phyloP scores from a whole-genome alignment of 139 green algal genomes.

The Haematococcus lacustris region DNA sequence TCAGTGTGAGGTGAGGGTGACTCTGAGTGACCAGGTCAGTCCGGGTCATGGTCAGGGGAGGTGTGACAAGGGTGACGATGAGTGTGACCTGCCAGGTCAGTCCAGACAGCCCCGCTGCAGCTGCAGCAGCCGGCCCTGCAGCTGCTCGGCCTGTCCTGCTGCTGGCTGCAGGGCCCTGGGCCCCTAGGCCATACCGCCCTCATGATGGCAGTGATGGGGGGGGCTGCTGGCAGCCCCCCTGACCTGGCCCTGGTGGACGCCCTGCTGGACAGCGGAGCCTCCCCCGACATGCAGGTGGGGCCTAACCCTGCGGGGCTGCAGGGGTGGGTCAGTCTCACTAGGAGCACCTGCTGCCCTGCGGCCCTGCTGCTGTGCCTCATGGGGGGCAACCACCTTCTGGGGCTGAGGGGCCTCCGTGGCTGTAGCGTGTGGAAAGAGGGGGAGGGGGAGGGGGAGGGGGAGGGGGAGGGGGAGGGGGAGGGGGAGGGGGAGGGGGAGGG shows the following conservation, averaged over 20 bases:
- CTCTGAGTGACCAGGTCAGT: neutral
- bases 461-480: too few relatives aligned
- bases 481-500: too few relatives aligned
- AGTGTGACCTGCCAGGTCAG: neutral
- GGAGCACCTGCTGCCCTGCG: neutral
- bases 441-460: too few relatives aligned
- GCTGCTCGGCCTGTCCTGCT: too few relatives aligned
- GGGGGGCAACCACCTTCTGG: neutral
- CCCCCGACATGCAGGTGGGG: neutral
- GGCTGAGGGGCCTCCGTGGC: too few relatives aligned
- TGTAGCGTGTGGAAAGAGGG: neutral
- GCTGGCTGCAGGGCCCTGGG: too few relatives aligned
- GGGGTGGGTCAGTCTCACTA: neutral
- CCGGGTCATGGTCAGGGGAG: neutral
- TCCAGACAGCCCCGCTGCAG: neutral
- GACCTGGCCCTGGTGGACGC: neutral
- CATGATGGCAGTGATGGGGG: too few relatives aligned
- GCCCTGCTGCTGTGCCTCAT: neutral
- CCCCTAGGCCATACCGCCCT: too few relatives aligned
- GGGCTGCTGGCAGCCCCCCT: too few relatives aligned
- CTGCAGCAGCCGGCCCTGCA: too few relatives aligned
- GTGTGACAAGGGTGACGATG: neutral
- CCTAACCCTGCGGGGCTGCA: neutral
- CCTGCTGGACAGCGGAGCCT: neutral
- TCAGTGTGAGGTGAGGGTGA: neutral